Evolutionary conservation across 2,329 filamentous ascomycete genomes (phyloP).

Genomic region (Colletotrichum filicis): DNA sequence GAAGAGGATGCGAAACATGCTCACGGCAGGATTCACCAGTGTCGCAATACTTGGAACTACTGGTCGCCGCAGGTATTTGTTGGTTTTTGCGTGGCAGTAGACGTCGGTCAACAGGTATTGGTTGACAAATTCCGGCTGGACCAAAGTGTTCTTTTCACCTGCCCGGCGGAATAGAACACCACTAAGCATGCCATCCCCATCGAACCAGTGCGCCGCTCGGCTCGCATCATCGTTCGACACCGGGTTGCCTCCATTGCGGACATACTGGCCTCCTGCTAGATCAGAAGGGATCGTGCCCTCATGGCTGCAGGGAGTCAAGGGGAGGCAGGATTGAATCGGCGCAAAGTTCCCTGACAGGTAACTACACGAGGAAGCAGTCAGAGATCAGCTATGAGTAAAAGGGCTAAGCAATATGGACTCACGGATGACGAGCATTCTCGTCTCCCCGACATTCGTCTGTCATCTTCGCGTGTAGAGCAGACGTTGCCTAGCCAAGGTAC

Average conservation of each 20-base stretch:
- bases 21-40: constrained; percentile 68
- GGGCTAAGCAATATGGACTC: background rate
- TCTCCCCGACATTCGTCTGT: background rate
- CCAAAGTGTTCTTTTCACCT: constrained; percentile 48
- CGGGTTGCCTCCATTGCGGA: constrained; percentile 78
- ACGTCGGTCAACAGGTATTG: constrained; percentile 77
- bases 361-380: background rate
- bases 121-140: constrained; percentile 74
- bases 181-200: constrained; percentile 79
- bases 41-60: constrained; percentile 76
- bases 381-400: background rate
- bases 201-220: constrained; percentile 78
- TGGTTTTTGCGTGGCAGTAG: constrained; percentile 64
- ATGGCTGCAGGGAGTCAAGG: constrained; percentile 67
- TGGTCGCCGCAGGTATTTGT: constrained; percentile 59
- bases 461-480: background rate
- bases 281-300: constrained; percentile 71
- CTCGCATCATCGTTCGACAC: constrained; percentile 69
- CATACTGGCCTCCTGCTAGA: constrained; percentile 75
- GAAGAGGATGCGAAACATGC: constrained; percentile 59
- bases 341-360: constrained; percentile 78
- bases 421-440: constrained; percentile 23
- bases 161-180: constrained; percentile 69
- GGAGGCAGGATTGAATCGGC: constrained; percentile 66
- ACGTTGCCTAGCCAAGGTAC: background rate